Conservation (phyloP, 257 asterid species). For the Gentiana macrophylla region DNA sequence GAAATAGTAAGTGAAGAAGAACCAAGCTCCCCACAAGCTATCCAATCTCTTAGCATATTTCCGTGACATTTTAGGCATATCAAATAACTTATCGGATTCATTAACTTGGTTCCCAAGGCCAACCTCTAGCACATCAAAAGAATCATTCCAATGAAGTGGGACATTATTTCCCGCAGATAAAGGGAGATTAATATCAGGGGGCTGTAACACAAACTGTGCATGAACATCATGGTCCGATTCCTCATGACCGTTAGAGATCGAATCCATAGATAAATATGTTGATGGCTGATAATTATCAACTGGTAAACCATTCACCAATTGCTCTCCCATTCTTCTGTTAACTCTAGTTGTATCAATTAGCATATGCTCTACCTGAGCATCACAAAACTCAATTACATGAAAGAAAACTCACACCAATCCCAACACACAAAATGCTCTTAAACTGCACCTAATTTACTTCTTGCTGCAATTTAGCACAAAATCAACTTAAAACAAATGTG, state of each 20-base stretch:
- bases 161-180: conserved; percentile 58
- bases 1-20: conserved; percentile 67
- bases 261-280: conserved; percentile 64
- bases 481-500: background rate
- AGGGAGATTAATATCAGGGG: conserved; percentile 68
- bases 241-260: conserved; percentile 53
- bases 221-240: conserved; percentile 51
- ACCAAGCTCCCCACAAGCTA: conserved; percentile 83
- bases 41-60: conserved; percentile 53
- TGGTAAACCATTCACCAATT: conserved; percentile 34
- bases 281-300: conserved; percentile 75
- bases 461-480: background rate
- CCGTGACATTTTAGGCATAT: conserved; percentile 38
- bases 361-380: background rate
- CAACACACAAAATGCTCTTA: conserved; percentile 2
- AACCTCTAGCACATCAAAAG: conserved; percentile 59
- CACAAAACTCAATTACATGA: background rate
- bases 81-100: conserved; percentile 39
- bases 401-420: background rate
- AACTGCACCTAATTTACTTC: background rate
- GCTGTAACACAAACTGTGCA: conserved; percentile 40
- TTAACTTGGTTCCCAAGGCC: conserved; percentile 44
- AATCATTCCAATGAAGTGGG: conserved; percentile 47
- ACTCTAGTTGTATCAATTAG: background rate
- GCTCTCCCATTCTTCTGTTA: conserved; percentile 34